Base-by-base conservation (phyloP, 768 basidiomycete species). In the Hypsizygus marmoreus region DNA sequence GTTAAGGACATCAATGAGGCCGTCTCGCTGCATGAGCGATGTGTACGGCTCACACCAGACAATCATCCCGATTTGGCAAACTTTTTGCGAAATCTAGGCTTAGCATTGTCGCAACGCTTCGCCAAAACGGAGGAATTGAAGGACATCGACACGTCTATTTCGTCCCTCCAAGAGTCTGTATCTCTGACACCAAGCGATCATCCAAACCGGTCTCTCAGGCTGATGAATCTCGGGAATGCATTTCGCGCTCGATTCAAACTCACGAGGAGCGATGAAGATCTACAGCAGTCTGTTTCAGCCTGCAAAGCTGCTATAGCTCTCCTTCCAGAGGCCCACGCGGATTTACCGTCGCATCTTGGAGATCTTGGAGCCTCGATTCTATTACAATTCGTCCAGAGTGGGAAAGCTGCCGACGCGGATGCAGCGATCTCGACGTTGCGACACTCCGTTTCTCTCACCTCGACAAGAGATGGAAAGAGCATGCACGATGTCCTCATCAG, bases 1-100 rank as follows among this genome's bases (percentile, higher is more conserved):
- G 50, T 56, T 3, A 52, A 53, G 11, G 67, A 70, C 37, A 54
- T 69, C 19, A 56, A 70, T 29, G 46, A 61, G n/a, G 67, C 48
- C 5, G 45, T 60, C 16, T 4, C 30, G 25, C 14, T 35, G 26
- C 37, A 36, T 28, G 29, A 37, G 16, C 42, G 47, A 19, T 50
- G 44, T 4, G 30, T 60, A 7, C 17, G 45, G 19, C 40, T 51
- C 14, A 49, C 45, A 12, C 55, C 59, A 11, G 39, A 40, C 12
- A 47, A 53, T 16, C 50, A 59, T 50, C 56, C 53, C 8, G 16
- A 45, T 19, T 43, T 45, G 22, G 23, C 41, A 20, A 26, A 10
- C 6, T 41, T 14, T 16, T 35, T 54, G 14, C 24, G 24, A 28
- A 54, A 50, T 36, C 52, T 54, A 28, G 52, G 41, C 8, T 43